These are phyloP conservation scores for Auricularia cornea DNA, from an alignment of 768 basidiomycete species.

Conservation along the genomic window DNA sequence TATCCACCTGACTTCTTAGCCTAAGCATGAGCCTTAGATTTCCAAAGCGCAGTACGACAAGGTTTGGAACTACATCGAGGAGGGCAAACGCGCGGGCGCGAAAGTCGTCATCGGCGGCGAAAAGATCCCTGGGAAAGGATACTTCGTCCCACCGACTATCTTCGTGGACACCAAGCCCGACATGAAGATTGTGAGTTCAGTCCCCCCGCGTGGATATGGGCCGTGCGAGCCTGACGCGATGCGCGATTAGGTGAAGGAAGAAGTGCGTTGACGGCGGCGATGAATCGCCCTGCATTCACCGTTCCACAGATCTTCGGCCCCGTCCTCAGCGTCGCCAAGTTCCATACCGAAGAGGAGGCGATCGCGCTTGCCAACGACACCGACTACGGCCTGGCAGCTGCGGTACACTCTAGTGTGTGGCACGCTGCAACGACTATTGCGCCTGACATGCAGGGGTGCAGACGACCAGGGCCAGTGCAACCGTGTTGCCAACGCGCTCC, in stretches of 20 bases:
- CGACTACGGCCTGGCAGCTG: conserved; percentile 85
- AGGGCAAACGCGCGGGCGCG: conserved; percentile 66
- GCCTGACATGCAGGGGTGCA: not conserved
- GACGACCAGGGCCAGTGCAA: not conserved
- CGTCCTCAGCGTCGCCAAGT: not conserved
- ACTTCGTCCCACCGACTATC: conserved; percentile 70
- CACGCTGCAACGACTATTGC: not conserved
- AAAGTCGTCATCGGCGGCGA: conserved; percentile 56
- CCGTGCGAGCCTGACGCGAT: not conserved
- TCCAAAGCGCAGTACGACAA: conserved; percentile 61
- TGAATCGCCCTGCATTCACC: not conserved
- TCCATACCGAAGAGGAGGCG: conserved; percentile 39
- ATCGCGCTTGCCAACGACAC: conserved; percentile 81
- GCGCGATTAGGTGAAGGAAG: conserved; percentile 1
- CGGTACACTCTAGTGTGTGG: conserved; percentile 71
- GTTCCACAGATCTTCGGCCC: conserved; percentile 4
- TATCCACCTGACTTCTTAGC: not conserved
- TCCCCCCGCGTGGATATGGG: not conserved
- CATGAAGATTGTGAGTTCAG: conserved; percentile 59
- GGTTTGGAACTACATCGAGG: conserved; percentile 49
- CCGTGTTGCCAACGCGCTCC: not conserved
- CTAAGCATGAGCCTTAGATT: conserved; percentile 34
- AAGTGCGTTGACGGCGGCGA: not conserved
- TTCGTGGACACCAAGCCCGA: conserved; percentile 57
- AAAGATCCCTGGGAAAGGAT: conserved; percentile 50